A percentile compares a stretch with the other conserved stretches of the same genome.
These are phyloP conservation scores for Sclerotinia trifoliorum DNA, from an alignment of 2,329 filamentous ascomycete species.

Conservation along the genomic window DNA sequence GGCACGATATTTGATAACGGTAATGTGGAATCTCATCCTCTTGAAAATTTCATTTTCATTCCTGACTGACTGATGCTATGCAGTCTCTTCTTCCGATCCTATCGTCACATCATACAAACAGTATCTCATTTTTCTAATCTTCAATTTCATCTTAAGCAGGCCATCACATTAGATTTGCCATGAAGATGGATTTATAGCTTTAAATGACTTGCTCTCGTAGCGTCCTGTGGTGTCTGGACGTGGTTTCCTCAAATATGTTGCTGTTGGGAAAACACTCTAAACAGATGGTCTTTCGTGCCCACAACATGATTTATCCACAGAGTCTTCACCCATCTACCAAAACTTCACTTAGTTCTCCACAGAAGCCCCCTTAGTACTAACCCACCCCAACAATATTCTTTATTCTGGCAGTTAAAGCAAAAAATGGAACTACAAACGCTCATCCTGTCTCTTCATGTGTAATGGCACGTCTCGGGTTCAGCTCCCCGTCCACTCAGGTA, in stretches of 20 bases:
- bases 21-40: slow-evolving; percentile 9
- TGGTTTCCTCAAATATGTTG: slow-evolving; percentile 25
- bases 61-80: not conserved
- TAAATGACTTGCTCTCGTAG: slow-evolving; percentile 50
- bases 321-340: not conserved
- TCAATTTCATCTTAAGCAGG: slow-evolving; percentile 45
- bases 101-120: slow-evolving; percentile 50
- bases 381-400: slow-evolving; percentile 25
- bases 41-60: not conserved
- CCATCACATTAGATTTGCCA: slow-evolving; percentile 39
- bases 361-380: slow-evolving; percentile 23
- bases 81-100: slow-evolving; percentile 45
- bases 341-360: not conserved
- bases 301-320: slow-evolving; percentile 12
- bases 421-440: not conserved
- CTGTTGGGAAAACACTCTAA: not conserved
- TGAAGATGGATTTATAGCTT: slow-evolving; percentile 47
- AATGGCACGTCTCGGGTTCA: slow-evolving; percentile 1
- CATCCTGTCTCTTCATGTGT: not conserved
- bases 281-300: slow-evolving; percentile 22
- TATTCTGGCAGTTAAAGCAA: not conserved
- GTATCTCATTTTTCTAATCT: slow-evolving; percentile 46
- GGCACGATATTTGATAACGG: slow-evolving; percentile 23
- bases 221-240: slow-evolving; percentile 15
- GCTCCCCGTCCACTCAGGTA: slow-evolving; percentile 25